Percentiles rank a stretch among this genome's conserved stretches.
These are phyloP conservation scores for Taiozyma sp. DNA, from an alignment of 1,139 yeast species.

Conservation along the genomic window DNA sequence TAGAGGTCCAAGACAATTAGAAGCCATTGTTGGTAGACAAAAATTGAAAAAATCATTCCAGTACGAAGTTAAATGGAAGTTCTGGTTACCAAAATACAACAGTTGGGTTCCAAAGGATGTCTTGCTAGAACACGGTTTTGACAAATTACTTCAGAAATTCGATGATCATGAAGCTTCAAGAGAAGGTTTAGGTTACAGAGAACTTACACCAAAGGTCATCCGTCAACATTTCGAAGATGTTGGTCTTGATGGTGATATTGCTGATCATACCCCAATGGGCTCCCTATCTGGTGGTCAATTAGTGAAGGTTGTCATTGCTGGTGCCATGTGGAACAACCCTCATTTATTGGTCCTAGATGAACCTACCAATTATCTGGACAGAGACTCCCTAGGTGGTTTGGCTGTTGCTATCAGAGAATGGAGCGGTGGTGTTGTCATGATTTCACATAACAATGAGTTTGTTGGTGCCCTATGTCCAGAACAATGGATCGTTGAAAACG, in stretches of 20 bases:
- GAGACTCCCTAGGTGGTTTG: constrained; percentile 96
- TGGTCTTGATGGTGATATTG: constrained; percentile 96
- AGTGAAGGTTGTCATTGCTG: constrained; percentile 97
- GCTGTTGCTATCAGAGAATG: constrained; percentile 97
- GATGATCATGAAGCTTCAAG: constrained; percentile 98
- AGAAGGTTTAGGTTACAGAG: constrained; percentile 97
- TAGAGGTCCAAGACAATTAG: constrained; percentile 82
- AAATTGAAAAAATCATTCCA: constrained; percentile 95
- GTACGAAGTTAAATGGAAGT: constrained; percentile 94
- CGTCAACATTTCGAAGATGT: constrained; percentile 96
- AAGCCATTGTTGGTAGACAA: constrained; percentile 96
- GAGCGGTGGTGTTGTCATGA: constrained; percentile 98
- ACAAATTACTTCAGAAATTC: constrained; percentile 83
- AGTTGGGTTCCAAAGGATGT: constrained; percentile 89
- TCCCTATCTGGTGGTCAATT: constrained; percentile 97
- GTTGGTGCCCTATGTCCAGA: constrained; percentile 98
- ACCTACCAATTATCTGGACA: constrained; percentile 96
- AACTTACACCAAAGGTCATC: constrained; percentile 84
- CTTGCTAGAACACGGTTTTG: constrained; percentile 77
- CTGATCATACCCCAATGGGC: constrained; percentile 96
- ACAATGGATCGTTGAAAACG: constrained; percentile 96
- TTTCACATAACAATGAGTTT: constrained; percentile 95
- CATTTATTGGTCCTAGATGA: constrained; percentile 95
- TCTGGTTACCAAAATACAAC: constrained; percentile 89
- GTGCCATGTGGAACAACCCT: constrained; percentile 99